A percentile compares a stretch with the other conserved stretches of the same genome.
phyloP scores from a whole-genome alignment of 202 grass and related monocot genomes.

The Eragrostis tef region DNA sequence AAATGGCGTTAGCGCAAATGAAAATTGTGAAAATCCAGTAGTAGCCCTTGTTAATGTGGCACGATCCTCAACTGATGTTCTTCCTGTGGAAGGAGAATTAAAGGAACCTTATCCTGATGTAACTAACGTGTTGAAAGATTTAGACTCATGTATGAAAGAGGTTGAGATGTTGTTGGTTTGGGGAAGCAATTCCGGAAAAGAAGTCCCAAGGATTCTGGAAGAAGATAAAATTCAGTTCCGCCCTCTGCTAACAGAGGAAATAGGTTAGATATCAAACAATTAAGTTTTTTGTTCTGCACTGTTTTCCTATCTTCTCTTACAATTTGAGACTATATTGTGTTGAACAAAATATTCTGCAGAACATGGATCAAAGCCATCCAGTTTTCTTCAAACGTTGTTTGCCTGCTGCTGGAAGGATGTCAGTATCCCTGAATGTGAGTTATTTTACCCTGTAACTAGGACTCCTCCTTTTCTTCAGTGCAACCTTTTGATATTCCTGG shows the following conservation, averaged over 20 bases:
- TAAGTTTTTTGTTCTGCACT: too few species aligned
- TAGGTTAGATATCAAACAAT: conserved; percentile 43
- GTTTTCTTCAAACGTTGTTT: conserved; percentile 51
- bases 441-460: neutral
- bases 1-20: too few species aligned
- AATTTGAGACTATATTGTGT: neutral
- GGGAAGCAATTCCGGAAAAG: conserved; percentile 62
- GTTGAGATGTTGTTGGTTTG: conserved; percentile 67
- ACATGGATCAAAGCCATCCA: conserved; percentile 49
- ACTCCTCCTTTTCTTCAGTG: neutral
- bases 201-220: conserved; percentile 68
- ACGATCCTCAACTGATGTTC: conserved; percentile 5
- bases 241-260: conserved; percentile 65
- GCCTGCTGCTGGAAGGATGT: conserved; percentile 52
- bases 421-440: conserved; percentile 59
- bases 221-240: conserved; percentile 69
- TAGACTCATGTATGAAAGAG: conserved; percentile 58
- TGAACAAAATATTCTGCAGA: conserved; percentile 40
- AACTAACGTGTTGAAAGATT: conserved; percentile 34
- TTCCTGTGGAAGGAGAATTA: conserved; percentile 43
- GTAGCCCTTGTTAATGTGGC: neutral
- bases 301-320: neutral
- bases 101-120: conserved; percentile 35
- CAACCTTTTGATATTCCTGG: neutral
- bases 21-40: neutral